Evolutionary conservation across 768 basidiomycete genomes (phyloP).

Genomic region (Scleroderma bovista): DNA sequence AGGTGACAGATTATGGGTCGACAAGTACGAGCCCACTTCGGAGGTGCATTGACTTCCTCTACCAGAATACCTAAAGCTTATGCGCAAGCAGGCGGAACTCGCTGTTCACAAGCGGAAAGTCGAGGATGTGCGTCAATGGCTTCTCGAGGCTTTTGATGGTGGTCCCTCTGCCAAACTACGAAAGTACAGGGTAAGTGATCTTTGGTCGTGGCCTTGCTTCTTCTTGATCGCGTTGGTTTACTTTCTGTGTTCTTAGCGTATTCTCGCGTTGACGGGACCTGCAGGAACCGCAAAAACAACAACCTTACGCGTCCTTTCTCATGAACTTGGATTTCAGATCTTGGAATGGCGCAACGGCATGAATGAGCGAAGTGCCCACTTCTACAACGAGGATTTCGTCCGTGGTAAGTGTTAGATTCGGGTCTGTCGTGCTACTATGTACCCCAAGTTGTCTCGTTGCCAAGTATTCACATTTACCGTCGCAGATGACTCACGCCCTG

Average conservation of each 20-base stretch:
- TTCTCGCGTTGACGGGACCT: slow-evolving; percentile 82
- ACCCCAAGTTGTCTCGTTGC: neutral
- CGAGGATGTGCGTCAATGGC: slow-evolving; percentile 70
- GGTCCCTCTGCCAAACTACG: slow-evolving; percentile 56
- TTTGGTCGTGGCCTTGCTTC: neutral
- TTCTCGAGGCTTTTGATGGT: slow-evolving; percentile 65
- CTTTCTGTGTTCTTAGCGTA: slow-evolving; percentile 45
- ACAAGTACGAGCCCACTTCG: slow-evolving; percentile 54
- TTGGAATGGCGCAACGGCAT: slow-evolving; percentile 79
- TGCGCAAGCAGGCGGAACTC: slow-evolving; percentile 49
- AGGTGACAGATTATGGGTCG: slow-evolving; percentile 53
- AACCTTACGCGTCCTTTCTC: slow-evolving; percentile 67
- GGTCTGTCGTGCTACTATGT: neutral
- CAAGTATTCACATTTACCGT: neutral
- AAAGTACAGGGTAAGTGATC: slow-evolving; percentile 65
- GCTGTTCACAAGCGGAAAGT: slow-evolving; percentile 80
- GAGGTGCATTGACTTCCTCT: slow-evolving; percentile 38
- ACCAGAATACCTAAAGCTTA: no score
- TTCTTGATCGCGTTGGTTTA: neutral
- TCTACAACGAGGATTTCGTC: slow-evolving; percentile 14
- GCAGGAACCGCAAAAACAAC: slow-evolving; percentile 91
- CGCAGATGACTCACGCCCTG: slow-evolving; percentile 10
- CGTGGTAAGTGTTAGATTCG: slow-evolving; percentile 7
- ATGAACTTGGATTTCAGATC: slow-evolving; percentile 72
- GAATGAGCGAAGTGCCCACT: slow-evolving; percentile 39